phyloP scores from a whole-genome alignment of 75 land plant species.

The Larix kaempferi region DNA sequence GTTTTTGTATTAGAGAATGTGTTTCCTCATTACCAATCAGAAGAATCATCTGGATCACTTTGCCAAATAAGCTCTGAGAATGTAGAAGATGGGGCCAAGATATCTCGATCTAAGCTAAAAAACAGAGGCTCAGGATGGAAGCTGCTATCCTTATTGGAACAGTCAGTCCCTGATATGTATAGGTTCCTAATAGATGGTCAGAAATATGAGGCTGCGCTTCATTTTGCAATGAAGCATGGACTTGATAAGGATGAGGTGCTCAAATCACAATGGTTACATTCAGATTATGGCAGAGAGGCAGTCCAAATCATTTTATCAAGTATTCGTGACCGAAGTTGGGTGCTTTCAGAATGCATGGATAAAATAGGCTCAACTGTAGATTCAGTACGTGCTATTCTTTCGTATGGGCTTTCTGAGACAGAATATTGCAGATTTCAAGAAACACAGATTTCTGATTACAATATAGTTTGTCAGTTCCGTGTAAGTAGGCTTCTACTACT shows the following conservation, averaged over 20 bases:
- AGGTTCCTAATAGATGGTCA: constrained; percentile 35
- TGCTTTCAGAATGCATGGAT: constrained; percentile 71
- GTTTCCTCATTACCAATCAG: constrained; percentile 8
- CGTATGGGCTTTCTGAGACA: constrained; percentile 64
- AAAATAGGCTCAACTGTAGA: constrained; percentile 73
- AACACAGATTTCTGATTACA: constrained; percentile 8
- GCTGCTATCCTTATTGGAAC: constrained; percentile 51
- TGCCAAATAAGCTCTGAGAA: not conserved
- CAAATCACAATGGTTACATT: constrained; percentile 75
- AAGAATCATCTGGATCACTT: constrained; percentile 5
- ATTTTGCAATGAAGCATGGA: constrained; percentile 47
- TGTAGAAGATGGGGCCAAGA: not conserved
- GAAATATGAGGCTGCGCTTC: constrained; percentile 60
- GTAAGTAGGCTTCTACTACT: constrained; percentile 58
- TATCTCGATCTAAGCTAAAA: not conserved
- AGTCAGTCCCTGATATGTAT: constrained; percentile 64
- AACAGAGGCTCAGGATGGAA: constrained; percentile 37
- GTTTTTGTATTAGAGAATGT: constrained; percentile 54
- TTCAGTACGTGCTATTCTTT: constrained; percentile 54
- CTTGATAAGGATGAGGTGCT: constrained; percentile 74
- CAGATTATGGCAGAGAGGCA: constrained; percentile 40
- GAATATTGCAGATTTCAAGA: constrained; percentile 38
- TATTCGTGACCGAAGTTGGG: constrained; percentile 66
- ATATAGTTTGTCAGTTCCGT: constrained; percentile 34
- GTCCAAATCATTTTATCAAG: constrained; percentile 44